phyloP scores from a whole-genome alignment of 2,329 filamentous ascomycete species.

The Lasiodiplodia theobromae region DNA sequence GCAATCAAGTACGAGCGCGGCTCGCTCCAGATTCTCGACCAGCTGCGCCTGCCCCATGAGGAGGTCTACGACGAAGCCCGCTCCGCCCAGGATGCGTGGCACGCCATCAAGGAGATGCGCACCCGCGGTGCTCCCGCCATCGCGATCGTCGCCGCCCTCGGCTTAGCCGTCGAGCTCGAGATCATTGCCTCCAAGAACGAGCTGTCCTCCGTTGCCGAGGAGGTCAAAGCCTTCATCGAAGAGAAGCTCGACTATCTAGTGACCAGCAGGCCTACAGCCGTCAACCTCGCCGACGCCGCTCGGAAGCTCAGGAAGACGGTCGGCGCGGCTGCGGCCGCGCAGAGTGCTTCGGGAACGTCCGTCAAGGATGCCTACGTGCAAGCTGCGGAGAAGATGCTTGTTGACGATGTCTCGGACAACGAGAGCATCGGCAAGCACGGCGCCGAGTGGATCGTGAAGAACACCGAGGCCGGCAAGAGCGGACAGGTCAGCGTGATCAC shows the following conservation, averaged over 20 bases:
- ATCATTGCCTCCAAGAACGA: constrained; percentile 52
- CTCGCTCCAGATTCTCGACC: constrained; percentile 78
- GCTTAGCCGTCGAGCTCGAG: constrained; percentile 83
- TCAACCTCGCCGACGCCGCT: constrained; percentile 92
- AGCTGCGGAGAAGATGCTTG: constrained; percentile 85
- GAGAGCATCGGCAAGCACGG: constrained; percentile 83
- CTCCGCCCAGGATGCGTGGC: constrained; percentile 77
- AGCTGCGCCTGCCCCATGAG: constrained; percentile 81
- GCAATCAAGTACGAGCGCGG: constrained; percentile 79
- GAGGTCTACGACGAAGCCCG: constrained; percentile 78
- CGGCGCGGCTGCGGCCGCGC: constrained; percentile 55
- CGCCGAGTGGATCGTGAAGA: constrained; percentile 78
- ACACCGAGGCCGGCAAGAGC: constrained; percentile 59
- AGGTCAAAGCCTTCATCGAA: constrained; percentile 72
- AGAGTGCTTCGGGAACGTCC: constrained; percentile 54
- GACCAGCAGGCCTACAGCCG: constrained; percentile 88
- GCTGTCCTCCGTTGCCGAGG: constrained; percentile 61
- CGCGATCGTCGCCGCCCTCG: constrained; percentile 93
- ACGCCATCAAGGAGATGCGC: constrained; percentile 84
- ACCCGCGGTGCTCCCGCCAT: constrained; percentile 88
- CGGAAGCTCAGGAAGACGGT: constrained; percentile 75
- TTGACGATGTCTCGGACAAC: constrained; percentile 88
- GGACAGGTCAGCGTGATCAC: constrained; percentile 82
- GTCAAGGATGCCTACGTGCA: constrained; percentile 76
- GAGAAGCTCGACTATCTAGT: constrained; percentile 85